Conservation (phyloP, 768 basidiomycete species). For the Nidularia sp. region DNA sequence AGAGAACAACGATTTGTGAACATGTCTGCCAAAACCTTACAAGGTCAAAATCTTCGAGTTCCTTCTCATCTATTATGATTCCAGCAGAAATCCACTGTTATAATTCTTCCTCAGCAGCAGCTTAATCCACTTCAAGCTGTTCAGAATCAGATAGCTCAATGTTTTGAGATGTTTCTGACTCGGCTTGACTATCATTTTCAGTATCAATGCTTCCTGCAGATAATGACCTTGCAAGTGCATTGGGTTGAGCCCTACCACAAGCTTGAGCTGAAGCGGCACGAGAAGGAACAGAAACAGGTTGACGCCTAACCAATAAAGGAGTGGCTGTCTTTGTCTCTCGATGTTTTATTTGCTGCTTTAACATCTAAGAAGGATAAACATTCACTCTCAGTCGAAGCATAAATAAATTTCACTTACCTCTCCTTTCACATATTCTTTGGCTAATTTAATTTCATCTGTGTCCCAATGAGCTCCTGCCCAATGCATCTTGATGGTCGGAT, state of each 20-base stretch:
- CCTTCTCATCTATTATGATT: background rate
- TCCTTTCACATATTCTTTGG: background rate
- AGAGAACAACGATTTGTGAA: background rate
- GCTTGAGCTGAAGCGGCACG: background rate
- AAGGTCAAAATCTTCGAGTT: background rate
- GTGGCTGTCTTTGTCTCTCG: background rate
- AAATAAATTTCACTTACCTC: background rate
- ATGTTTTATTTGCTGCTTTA: background rate
- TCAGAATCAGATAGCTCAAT: background rate
- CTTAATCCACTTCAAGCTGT: background rate
- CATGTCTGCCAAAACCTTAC: background rate
- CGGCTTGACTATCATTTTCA: too few species aligned
- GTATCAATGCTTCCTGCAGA: background rate
- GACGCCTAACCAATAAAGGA: background rate
- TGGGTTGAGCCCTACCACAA: background rate
- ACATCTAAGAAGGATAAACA: background rate
- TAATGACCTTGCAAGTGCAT: background rate
- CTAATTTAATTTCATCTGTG: background rate
- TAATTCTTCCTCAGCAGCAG: background rate
- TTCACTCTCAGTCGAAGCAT: background rate
- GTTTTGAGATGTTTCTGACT: background rate
- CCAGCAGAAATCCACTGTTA: background rate
- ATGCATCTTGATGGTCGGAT: slow-evolving; percentile 9
- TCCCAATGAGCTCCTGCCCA: background rate
- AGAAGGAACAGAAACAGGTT: background rate